A percentile compares a stretch with the other conserved stretches of the same genome.
These are phyloP conservation scores for Fusarium proliferatum DNA, from an alignment of 2,329 filamentous ascomycete species.

Conservation along the genomic window DNA sequence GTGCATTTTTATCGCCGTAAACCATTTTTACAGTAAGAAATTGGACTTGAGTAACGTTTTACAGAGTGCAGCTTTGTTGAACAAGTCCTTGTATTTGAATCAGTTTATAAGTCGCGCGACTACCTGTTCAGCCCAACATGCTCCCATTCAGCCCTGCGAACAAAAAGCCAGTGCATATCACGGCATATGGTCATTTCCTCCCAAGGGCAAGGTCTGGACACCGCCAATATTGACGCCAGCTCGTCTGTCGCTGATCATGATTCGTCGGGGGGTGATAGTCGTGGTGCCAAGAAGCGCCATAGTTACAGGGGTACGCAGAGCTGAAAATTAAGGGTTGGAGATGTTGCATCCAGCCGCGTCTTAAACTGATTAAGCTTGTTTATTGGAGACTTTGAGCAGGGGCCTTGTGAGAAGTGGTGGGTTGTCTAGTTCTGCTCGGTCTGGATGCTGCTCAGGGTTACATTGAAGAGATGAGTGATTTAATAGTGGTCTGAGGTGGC, in stretches of 20 bases:
- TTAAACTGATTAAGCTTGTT: neutral
- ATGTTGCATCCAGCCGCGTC: neutral
- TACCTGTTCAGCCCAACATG: neutral
- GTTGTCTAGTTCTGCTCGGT: neutral
- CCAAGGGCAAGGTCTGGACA: neutral
- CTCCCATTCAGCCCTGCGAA: neutral
- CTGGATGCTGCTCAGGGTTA: neutral
- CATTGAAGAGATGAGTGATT: neutral
- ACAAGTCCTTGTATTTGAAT: neutral
- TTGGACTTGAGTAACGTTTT: neutral
- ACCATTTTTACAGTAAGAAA: neutral
- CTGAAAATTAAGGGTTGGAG: neutral
- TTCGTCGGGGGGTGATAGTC: rapidly evolving
- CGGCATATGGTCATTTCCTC: neutral
- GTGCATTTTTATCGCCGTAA: neutral
- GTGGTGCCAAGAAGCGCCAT: no score
- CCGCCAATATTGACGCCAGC: neutral
- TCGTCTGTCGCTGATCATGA: neutral
- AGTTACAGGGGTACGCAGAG: neutral
- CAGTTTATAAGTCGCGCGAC: neutral
- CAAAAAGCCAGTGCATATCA: neutral
- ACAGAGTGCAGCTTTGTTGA: neutral
- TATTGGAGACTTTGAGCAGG: neutral
- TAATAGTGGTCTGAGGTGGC: neutral
- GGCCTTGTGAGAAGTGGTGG: rapidly evolving